Evolutionary conservation across 75 land plant species (phyloP), one percentile per base, ranked within the genome.

Genomic region (Cupressus sempervirens): DNA sequence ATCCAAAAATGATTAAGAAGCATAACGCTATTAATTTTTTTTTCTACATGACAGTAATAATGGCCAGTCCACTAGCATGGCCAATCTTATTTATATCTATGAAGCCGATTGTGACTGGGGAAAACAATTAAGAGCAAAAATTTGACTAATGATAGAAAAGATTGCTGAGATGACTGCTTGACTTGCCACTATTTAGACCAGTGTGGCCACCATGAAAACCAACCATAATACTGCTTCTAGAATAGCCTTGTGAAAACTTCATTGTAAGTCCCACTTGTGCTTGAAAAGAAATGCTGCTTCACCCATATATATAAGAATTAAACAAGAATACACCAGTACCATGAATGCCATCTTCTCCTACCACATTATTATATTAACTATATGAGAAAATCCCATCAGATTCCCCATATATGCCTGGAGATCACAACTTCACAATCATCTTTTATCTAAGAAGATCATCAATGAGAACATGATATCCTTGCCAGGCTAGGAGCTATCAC

Each of bases 301-400:
- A 41, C 97, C 97, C 92, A 94, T 91, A 83, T 95, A 95, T 43
- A 93, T 93, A 82, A 93, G 83, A 86, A 93, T 88, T 35, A 94
- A 86, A 40, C 91, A 91, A 30, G 97, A 95, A 89, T 94, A 95
- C 43, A 95, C 97, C 48, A 95, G 84, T 76, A 84, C 90, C 16
- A 90, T 90, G 84, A 95, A 95, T 38, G 97, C 95, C 86, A 94
- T 87, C 97, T 95, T n/a, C n/a, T n/a, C n/a, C n/a, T n/a, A n/a
- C n/a, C n/a, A n/a, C n/a, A n/a, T n/a, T n/a, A n/a, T n/a, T n/a
- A n/a, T n/a, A n/a, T n/a, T n/a, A n/a, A n/a, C n/a, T n/a, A n/a
- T n/a, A n/a, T n/a, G n/a, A n/a, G n/a, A n/a, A n/a, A n/a, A n/a
- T n/a, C n/a, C n/a, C n/a, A n/a, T n/a, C n/a, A n/a, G n/a, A n/a